Evolutionary conservation across 108 stramenopile species (phyloP).

Genomic region (Skeletonema potamos): DNA sequence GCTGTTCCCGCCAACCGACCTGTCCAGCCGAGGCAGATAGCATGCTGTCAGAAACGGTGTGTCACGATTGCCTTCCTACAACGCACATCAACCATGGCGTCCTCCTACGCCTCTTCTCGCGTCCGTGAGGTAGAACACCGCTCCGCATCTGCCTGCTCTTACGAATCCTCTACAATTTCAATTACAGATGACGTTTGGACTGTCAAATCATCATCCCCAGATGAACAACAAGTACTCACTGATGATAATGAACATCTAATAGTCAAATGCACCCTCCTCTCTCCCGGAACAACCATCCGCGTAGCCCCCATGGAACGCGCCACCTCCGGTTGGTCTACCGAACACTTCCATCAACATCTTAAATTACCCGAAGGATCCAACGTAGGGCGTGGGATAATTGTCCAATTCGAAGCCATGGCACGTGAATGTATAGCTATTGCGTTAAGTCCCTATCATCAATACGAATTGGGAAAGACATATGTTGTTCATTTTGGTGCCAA

Average conservation of each 20-base stretch:
- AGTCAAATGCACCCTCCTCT: constrained; percentile 16
- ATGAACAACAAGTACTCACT: not conserved
- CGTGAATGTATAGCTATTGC: constrained; percentile 65
- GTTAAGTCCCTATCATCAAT: constrained; percentile 51
- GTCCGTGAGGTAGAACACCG: constrained; percentile 46
- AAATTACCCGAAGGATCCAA: constrained; percentile 34
- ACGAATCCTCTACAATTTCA: constrained; percentile 10
- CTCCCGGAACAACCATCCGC: constrained; percentile 28
- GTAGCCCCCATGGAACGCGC: constrained; percentile 41
- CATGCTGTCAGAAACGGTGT: not conserved
- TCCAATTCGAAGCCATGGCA: constrained; percentile 49
- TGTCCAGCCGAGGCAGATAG: too few species aligned
- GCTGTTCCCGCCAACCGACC: too few species aligned
- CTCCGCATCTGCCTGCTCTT: constrained; percentile 34
- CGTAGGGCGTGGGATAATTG: constrained; percentile 29
- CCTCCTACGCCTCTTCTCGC: constrained; percentile 30
- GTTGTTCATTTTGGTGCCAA: constrained; percentile 64
- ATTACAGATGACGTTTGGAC: constrained; percentile 8
- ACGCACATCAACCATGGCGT: constrained; percentile 2
- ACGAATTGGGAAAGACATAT: constrained; percentile 57
- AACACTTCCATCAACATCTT: constrained; percentile 48
- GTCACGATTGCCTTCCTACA: too few species aligned
- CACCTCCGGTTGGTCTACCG: constrained; percentile 45
- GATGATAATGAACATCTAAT: constrained; percentile 4
- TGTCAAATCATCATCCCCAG: not conserved